A percentile compares a stretch with the other conserved stretches of the same genome.
Conservation (phyloP, 768 basidiomycete genomes). For the Lactifluus hygrophoroides region DNA sequence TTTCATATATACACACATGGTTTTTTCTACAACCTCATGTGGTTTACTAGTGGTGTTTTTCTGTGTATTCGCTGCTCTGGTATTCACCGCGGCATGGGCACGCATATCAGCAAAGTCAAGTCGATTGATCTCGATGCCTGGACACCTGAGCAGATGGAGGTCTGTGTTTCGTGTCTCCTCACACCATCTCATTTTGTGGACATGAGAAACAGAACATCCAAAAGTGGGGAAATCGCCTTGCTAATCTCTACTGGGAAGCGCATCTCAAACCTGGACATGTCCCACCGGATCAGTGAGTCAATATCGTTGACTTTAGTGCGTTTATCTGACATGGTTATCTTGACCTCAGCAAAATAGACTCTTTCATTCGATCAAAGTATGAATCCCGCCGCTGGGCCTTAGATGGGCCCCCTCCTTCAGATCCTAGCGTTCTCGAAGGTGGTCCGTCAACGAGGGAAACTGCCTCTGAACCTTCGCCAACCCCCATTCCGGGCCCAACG, state of each 20-base stretch:
- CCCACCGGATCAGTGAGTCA: conserved; percentile 87
- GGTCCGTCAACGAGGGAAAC: conserved; percentile 25
- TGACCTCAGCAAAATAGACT: conserved; percentile 85
- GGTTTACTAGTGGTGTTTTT: conserved; percentile 65
- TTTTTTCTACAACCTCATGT: conserved; percentile 1
- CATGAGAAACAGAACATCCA: conserved; percentile 52
- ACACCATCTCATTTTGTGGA: neutral
- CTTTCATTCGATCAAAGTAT: conserved; percentile 95
- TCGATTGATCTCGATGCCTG: conserved; percentile 96
- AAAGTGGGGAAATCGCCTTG: conserved; percentile 90
- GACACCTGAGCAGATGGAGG: conserved; percentile 97
- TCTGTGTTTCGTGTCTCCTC: conserved; percentile 25
- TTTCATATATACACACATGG: neutral
- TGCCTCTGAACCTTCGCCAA: conserved; percentile 17
- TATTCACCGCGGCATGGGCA: conserved; percentile 96
- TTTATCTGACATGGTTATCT: neutral
- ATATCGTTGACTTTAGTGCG: neutral
- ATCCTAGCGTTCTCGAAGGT: conserved; percentile 71
- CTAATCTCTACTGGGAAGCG: conserved; percentile 96
- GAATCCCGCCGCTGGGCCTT: conserved; percentile 89
- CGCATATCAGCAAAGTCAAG: conserved; percentile 95
- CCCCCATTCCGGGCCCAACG: conserved; percentile 15
- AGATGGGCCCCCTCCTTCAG: conserved; percentile 75
- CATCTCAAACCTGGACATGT: conserved; percentile 87
- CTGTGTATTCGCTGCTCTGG: conserved; percentile 97